Evolutionary conservation across 345 rosid species (phyloP).

Genomic region (Eucalyptus rudis): DNA sequence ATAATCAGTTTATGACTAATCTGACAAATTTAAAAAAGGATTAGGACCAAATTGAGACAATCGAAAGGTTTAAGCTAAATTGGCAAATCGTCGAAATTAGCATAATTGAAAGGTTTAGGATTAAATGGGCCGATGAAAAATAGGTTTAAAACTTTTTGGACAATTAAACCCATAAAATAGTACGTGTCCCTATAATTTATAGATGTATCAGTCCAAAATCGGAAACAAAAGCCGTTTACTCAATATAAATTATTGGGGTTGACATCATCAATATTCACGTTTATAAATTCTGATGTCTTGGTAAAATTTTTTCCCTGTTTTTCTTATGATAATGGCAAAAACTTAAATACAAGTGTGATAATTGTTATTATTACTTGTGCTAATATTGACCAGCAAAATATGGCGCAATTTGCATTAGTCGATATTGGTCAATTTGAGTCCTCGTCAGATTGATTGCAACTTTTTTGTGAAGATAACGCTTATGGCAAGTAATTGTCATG

Average conservation of each 20-base stretch:
- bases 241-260: not conserved
- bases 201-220: not conserved
- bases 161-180: no score
- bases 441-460: not conserved
- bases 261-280: not conserved
- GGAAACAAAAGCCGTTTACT: not conserved
- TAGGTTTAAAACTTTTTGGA: no score
- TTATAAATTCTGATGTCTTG: not conserved
- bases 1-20: no score
- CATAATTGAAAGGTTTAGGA: no score
- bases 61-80: fast-evolving
- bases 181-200: not conserved
- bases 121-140: no score
- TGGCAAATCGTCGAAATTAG: no score
- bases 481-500: not conserved
- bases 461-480: not conserved
- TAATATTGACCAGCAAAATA: not conserved
- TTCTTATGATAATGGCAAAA: not conserved
- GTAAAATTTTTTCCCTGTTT: not conserved
- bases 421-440: not conserved
- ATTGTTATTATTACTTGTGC: not conserved
- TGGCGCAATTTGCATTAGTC: not conserved
- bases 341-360: not conserved
- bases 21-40: no score
- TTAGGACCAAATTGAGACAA: no score